Evolutionary conservation across 805 yeast genomes (phyloP).

Genomic region (Brettanomyces naardenensis): DNA sequence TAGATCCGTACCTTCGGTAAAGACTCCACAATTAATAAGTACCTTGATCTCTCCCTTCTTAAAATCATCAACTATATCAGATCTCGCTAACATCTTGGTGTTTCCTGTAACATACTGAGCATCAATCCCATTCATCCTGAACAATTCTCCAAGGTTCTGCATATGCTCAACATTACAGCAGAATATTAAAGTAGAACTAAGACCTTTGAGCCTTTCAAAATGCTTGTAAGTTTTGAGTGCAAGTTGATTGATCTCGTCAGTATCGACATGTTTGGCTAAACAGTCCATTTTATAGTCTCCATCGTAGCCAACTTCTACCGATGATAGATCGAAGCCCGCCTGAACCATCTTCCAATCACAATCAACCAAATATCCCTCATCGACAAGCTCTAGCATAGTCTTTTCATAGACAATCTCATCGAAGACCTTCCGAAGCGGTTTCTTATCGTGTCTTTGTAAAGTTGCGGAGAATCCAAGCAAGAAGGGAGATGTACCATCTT

Average conservation of each 20-base stretch:
- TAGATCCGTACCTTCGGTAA: conserved; percentile 93
- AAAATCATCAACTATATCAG: conserved; percentile 47
- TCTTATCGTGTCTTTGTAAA: conserved; percentile 65
- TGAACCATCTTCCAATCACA: conserved; percentile 55
- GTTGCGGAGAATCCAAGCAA: conserved; percentile 89
- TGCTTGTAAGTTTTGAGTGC: conserved; percentile 48
- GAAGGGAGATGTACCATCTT: conserved; percentile 38
- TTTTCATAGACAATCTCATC: conserved; percentile 71
- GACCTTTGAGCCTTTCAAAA: conserved; percentile 28
- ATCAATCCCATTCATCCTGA: conserved; percentile 52
- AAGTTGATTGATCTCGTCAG: conserved; percentile 43
- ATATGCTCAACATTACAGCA: conserved; percentile 73
- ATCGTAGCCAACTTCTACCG: conserved; percentile 13
- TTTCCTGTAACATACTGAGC: conserved; percentile 68
- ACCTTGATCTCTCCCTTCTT: conserved; percentile 58
- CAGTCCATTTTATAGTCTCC: conserved; percentile 50
- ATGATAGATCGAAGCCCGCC: conserved; percentile 26
- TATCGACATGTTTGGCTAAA: conserved; percentile 49
- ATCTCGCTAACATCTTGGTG: conserved; percentile 48
- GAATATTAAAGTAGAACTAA: conserved; percentile 65
- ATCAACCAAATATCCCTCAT: conserved; percentile 61
- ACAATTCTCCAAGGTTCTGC: conserved; percentile 38
- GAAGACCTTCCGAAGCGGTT: conserved; percentile 48
- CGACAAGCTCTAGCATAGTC: conserved; percentile 56
- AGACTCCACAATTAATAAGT: conserved; percentile 78